Base-by-base conservation (phyloP, 2,329 filamentous ascomycete genomes). In the Penicillium palitans region DNA sequence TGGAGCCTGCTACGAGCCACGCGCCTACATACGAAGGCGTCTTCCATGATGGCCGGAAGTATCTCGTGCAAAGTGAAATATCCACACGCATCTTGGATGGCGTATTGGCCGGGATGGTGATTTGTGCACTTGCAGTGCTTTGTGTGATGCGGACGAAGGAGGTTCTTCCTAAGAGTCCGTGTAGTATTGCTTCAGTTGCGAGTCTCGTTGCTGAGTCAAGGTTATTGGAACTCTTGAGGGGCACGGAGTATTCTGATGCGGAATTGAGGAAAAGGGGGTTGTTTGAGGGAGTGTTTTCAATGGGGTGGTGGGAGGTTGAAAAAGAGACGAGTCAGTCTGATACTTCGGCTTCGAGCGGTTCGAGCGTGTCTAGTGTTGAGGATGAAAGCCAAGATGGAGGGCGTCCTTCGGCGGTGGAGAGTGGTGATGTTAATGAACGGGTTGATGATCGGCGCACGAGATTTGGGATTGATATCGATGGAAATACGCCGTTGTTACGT, bases 91-190 rank as follows among this genome's bases (percentile, higher is more conserved):
- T 69, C 21, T 59, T 68, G 0, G 61, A 65, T n/a, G 65, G 54
- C 2, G 52, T 63, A 6, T 54, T 69, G 8, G 60, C 47, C 5
- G 45, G 52, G 6, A 69, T 69, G 65, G 24, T 66, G 3, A 37
- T 25, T 12, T 69, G 2, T 67, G 58, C 33, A 60, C 61, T 37
- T 37, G 12, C 17, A 61, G n/a, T 61, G 15, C 52, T 55, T 4
- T 58, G 25, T 8, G 39, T 63, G 5, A 60, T 64, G 48, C 55
- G 51, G 13, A 68, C 63, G 4, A 59, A 61, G 24, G 27, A 59
- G 13, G 49, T 70, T 6, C 49, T 70, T 4, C 68, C 68, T 6
- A 64, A 65, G 37, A 68, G 70, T 35, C 69, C 69, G 15, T 62
- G 58, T 42, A 70, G 64, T 53, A 67, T 72, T 44, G 70, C 66